Percentiles rank a stretch among this genome's conserved stretches.
phyloP scores from a whole-genome alignment of 1,139 yeast genomes.

The Yamadazyma kanchanaburiensis region DNA sequence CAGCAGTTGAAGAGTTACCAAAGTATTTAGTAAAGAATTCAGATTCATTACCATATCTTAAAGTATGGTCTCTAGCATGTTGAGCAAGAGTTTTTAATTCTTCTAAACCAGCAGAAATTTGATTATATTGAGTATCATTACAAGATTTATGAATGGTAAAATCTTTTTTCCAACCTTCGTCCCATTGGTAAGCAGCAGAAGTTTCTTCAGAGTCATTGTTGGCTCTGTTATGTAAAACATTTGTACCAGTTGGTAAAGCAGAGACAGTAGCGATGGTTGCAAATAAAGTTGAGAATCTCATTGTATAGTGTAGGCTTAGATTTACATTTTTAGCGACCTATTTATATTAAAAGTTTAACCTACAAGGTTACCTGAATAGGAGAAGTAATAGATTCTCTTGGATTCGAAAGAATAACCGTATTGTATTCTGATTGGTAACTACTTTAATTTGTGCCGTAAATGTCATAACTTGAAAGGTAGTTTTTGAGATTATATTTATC shows the following conservation, averaged over 20 bases:
- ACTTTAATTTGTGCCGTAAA: too few species aligned
- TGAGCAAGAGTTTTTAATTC: constrained; percentile 18
- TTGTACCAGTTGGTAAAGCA: background rate
- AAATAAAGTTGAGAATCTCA: background rate
- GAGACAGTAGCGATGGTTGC: background rate
- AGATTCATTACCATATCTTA: constrained; percentile 19
- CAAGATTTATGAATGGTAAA: constrained; percentile 19
- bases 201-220: constrained; percentile 1
- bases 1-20: constrained; percentile 27
- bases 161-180: constrained; percentile 13
- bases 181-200: constrained; percentile 14
- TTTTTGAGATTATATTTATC: too few species aligned
- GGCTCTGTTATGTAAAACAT: background rate
- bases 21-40: constrained; percentile 21
- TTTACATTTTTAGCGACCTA: constrained; percentile 1
- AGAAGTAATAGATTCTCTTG: too few species aligned
- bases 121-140: constrained; percentile 18
- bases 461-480: too few species aligned
- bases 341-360: constrained; percentile 1
- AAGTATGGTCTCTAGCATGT: constrained; percentile 24
- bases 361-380: constrained; percentile 2
- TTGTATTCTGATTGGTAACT: too few species aligned
- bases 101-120: constrained; percentile 14
- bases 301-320: background rate
- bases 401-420: too few species aligned